A percentile compares a stretch with the other conserved stretches of the same genome.
Conservation (phyloP, 495 filamentous ascomycete genomes). For the Penicillium coffeae region DNA sequence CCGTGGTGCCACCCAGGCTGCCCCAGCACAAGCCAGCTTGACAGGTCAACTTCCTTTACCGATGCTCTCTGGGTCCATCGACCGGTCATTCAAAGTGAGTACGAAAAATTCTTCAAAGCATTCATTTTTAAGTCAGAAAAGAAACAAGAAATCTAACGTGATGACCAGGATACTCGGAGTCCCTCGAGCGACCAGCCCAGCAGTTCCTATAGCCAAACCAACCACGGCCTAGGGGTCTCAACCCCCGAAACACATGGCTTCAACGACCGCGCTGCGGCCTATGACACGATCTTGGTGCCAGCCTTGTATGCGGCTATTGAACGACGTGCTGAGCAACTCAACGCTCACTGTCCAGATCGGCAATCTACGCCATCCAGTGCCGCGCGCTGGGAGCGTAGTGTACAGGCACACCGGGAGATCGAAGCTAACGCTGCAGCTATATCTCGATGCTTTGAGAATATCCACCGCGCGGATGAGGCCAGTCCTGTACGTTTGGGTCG, state of each 20-base stretch:
- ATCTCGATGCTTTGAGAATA: conserved; percentile 72
- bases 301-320: conserved; percentile 85
- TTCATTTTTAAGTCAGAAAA: too few relatives aligned
- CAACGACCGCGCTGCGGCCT: conserved; percentile 18
- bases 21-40: neutral
- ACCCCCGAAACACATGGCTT: too few relatives aligned
- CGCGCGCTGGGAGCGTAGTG: conserved; percentile 48
- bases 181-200: too few relatives aligned
- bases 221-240: too few relatives aligned
- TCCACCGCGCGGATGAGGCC: conserved; percentile 79
- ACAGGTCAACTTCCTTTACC: neutral
- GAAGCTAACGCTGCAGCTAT: conserved; percentile 73
- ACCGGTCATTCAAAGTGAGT: neutral
- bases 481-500: conserved; percentile 88
- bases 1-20: neutral
- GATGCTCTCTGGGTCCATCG: neutral
- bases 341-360: conserved; percentile 20
- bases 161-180: too few relatives aligned
- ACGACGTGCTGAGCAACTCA: conserved; percentile 53
- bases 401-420: conserved; percentile 78
- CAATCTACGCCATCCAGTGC: too few relatives aligned
- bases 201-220: too few relatives aligned
- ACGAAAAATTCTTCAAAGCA: neutral
- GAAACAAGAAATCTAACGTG: too few relatives aligned
- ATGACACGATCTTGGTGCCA: conserved; percentile 73